Evolutionary conservation across 495 filamentous ascomycete genomes (phyloP), one percentile per base, ranked within the genome.

Genomic region (Penicillium dipodomyicola): DNA sequence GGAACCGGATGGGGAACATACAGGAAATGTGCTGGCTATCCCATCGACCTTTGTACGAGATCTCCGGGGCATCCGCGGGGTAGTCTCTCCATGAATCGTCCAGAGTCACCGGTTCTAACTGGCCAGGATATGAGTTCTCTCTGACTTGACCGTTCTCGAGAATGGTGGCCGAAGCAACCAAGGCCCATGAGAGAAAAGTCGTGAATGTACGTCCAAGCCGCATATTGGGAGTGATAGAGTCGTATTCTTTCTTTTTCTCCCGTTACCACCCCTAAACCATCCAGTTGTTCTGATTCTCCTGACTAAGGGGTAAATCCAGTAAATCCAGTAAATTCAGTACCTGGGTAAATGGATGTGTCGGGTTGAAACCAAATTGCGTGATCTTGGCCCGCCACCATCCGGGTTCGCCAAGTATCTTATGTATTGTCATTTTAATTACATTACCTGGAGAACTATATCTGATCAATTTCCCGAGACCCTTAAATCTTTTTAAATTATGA

Each of bases 11-110:
- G 49, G 37, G 22, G 17, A 78, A 81, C 84, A 75, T 85, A 82
- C 83, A 89, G 2, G 84, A 87, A 47, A 85, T 78, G 58, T 84
- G 76, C 52, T 84, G 77, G 19, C 80, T 82, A 70, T 88, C 85
- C 86, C 85, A 88, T 43, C 85, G 76, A 4, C 86, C 86, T 62
- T 87, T 85, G 72, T 87, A 88, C 0, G 83, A 82, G n/a, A 89
- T 73, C 61, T 88, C 83, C 2, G 74, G 63, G 0, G 80, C 77
- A 65, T 83, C 75, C 1, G 82, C 74, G 5, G 69, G 70, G 60
- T 87, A 89, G 2, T 70, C 82, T 22, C 56, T 74, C 78, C 78
- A 80, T 25, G 61, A 65, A 43, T 60, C 56, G 37, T 72, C 66
- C 30, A 73, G 43, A 3, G 53, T 54, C 25, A 76, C 57, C 3